Conservation (phyloP, 2,329 filamentous ascomycete species). For the Aspergillus sp. region DNA sequence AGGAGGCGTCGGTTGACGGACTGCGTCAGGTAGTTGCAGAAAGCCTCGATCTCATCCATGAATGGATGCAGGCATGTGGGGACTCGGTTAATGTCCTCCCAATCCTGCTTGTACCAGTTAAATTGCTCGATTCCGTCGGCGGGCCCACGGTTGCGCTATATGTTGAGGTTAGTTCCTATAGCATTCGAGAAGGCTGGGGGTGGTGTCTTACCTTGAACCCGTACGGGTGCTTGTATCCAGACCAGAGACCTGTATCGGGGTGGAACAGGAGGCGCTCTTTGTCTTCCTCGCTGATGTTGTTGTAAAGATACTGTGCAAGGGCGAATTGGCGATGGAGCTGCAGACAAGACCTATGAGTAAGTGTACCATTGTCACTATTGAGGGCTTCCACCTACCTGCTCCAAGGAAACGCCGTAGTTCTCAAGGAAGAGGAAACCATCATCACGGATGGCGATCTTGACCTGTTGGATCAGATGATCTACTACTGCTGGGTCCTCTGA, state of each 20-base stretch:
- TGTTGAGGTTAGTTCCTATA: background rate
- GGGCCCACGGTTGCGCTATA: conserved; percentile 44
- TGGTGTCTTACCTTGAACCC: conserved; percentile 43
- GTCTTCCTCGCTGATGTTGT: conserved; percentile 54
- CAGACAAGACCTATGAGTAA: background rate
- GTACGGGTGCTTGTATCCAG: conserved; percentile 54
- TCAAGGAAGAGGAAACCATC: conserved; percentile 52
- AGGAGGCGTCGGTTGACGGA: conserved; percentile 50
- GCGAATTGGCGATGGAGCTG: conserved; percentile 53
- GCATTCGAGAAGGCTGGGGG: background rate
- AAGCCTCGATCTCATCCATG: conserved; percentile 53
- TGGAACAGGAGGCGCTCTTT: conserved; percentile 52
- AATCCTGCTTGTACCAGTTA: conserved; percentile 55
- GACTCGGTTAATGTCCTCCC: conserved; percentile 43
- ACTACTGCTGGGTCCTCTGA: conserved; percentile 47
- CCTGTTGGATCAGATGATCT: conserved; percentile 46
- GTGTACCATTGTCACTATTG: background rate
- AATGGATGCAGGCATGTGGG: conserved; percentile 52
- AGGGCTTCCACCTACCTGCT: conserved; percentile 31
- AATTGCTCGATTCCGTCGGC: conserved; percentile 57
- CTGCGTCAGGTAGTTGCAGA: conserved; percentile 51
- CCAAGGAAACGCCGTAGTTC: conserved; percentile 54
- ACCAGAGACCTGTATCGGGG: conserved; percentile 52
- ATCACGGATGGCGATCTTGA: conserved; percentile 47
- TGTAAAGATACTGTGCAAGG: conserved; percentile 53